Evolutionary conservation across 2,329 filamentous ascomycete species (phyloP).

Genomic region (Ophiostoma pallidulum): DNA sequence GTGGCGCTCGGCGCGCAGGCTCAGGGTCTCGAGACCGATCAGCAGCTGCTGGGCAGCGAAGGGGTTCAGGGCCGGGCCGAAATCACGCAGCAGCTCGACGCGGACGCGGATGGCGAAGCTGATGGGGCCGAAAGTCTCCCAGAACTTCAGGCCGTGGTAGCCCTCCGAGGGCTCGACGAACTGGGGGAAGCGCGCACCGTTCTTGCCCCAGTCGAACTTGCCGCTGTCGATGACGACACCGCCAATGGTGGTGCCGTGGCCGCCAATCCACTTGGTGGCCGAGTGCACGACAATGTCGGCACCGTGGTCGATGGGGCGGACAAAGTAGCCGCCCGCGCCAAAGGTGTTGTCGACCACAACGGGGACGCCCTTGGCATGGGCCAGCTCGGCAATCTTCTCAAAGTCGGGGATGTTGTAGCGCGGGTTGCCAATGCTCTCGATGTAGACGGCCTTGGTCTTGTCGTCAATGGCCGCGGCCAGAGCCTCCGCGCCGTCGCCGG

Average conservation of each 20-base stretch:
- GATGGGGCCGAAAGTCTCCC: constrained; percentile 77
- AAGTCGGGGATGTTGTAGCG: constrained; percentile 89
- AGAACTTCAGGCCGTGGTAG: constrained; percentile 91
- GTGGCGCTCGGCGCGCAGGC: constrained; percentile 76
- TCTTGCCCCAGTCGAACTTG: constrained; percentile 87
- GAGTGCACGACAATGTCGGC: constrained; percentile 92
- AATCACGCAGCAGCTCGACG: constrained; percentile 81
- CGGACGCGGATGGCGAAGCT: constrained; percentile 78
- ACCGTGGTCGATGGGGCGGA: constrained; percentile 78
- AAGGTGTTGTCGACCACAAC: constrained; percentile 87
- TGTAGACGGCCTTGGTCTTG: constrained; percentile 83
- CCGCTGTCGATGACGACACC: constrained; percentile 81
- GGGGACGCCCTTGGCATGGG: constrained; percentile 58
- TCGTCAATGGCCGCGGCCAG: constrained; percentile 80
- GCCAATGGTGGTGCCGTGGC: constrained; percentile 85
- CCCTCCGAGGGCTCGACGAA: constrained; percentile 82
- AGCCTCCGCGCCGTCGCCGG: constrained; percentile 69
- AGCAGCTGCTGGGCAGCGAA: constrained; percentile 90
- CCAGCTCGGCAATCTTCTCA: constrained; percentile 72
- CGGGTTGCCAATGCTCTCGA: constrained; percentile 91
- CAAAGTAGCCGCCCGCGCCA: constrained; percentile 82
- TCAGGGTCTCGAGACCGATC: constrained; percentile 82
- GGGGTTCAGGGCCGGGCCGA: constrained; percentile 75
- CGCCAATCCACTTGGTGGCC: constrained; percentile 94
- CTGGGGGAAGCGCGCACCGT: constrained; percentile 79